Base-by-base conservation (phyloP, 1,284 basidiomycete species). In the Trichosporon faecale region DNA sequence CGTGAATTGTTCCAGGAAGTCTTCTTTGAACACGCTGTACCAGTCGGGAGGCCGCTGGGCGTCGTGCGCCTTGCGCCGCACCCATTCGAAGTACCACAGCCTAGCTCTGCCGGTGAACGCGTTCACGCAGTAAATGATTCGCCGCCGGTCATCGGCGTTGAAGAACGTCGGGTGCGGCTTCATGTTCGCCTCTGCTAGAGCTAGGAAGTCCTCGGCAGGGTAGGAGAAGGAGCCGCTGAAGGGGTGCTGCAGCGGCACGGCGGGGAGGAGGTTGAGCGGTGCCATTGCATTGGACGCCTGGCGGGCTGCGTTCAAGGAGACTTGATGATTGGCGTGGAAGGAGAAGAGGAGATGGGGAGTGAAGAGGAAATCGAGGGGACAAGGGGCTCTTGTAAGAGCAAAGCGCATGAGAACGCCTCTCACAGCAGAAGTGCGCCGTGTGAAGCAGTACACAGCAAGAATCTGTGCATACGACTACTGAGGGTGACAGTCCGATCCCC, bases 61-160 rank as follows among this genome's bases (percentile, higher is more conserved):
- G 57, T 61, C 57, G 29, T 6, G 5, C 7, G 18, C 27, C 57
- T 61, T 61, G 27, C 57, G 57, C 57, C 27, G 27, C 21, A 8
- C 8, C 57, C 57, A 61, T 18, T 61, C 57, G 11, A 33, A 33
- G 31, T 61, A 61, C 57, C 57, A 61, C 57, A 61, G 57, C 18
- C 57, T 29, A 14, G 57, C 57, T 29, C 57, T 29, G 18, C 57
- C 57, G 2, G 57, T 61, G 57, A 61, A 61, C 12, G 57, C 57
- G 57, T 61, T 61, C 57, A 61, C 57, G 57, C 57, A 61, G 57
- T 61, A 61, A 29, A 61, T 61, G 57, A 61, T 61, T 12, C 57
- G 57, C 2, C 57, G 57, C 14, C 57, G 29, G 29, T 61, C 57
- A 29, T 61, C 57, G 6, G 57, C 57, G 57, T 61, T 61, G 57